Base-by-base conservation (phyloP, 1,139 yeast genomes). In the Nakaseomyces bracarensis region DNA sequence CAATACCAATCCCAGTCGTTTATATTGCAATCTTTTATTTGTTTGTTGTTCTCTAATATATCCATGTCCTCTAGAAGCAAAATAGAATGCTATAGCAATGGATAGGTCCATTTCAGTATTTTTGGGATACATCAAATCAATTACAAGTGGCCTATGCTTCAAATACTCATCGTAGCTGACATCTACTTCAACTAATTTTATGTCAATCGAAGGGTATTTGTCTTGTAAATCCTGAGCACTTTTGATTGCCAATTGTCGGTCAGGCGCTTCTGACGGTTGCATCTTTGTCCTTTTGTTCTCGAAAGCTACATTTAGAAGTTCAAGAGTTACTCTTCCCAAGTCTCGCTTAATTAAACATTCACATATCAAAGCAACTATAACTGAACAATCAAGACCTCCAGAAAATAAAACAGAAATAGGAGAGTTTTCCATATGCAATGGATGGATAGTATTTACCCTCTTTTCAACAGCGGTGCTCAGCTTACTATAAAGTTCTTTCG, bases 21-120 rank as follows among this genome's bases (percentile, higher is more conserved):
- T 51, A 51, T 75, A 79, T 4, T 43, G 28, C 8, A 20, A 37
- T 46, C 52, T 38, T 22, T 40, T 33, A 21, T 48, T 49, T 4
- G 14, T 22, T 9, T 43, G 44, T 2, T 38, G 39, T 1, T 64
- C 55, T 6, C 49, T 43, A 3, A 47, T 38, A 10, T 51, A 53
- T 0, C 77, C 78, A 1, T 47, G 36, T 2, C 83, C 83, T 40
- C 76, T 69, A 2, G 95, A 72, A 0, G 97, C 96, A 67, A 89
- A 91, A 58, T 82, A 87, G 57, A 91, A 91, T 0, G 98, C 98
- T 48, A 87, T 77, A 0, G 96, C 96, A 43, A 91, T 91, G 1
- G 95, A 83, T 28, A 86, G 64, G 60, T 91, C 99, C 97, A 91
- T 93, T 49, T 87, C 97, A 0, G 96, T 87, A 42, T 76, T 72